These are phyloP conservation scores for Trichoderma sp. DNA, from an alignment of 2,329 filamentous ascomycete species.

Conservation along the genomic window DNA sequence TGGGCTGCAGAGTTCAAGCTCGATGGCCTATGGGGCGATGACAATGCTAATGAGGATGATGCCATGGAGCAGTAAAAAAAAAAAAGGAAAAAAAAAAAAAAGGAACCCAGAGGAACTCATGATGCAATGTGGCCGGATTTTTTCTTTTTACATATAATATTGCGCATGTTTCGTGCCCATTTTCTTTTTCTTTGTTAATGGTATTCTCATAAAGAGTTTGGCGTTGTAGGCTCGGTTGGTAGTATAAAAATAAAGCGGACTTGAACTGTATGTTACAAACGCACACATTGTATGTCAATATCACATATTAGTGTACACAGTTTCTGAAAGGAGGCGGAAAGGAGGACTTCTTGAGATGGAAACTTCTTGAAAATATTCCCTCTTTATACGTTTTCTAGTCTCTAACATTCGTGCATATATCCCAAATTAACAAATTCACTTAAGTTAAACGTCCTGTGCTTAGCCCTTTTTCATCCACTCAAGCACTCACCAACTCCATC, in stretches of 20 bases:
- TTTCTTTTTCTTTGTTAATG: neutral
- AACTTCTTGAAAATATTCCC: neutral
- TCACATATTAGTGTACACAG: slow-evolving; percentile 25
- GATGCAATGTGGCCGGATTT: slow-evolving; percentile 9
- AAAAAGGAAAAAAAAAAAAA: slow-evolving; percentile 27
- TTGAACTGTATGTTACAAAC: slow-evolving; percentile 27
- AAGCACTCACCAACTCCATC: slow-evolving; percentile 62
- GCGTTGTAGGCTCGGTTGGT: slow-evolving; percentile 38
- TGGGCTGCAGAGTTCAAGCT: slow-evolving; percentile 96
- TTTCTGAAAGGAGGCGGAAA: neutral
- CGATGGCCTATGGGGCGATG: slow-evolving; percentile 86
- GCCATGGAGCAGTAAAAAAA: slow-evolving; percentile 54
- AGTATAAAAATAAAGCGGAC: slow-evolving; percentile 28
- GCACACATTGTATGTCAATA: slow-evolving; percentile 33
- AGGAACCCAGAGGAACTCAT: neutral
- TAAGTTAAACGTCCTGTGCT: neutral
- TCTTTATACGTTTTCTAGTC: neutral
- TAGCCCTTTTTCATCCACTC: neutral
- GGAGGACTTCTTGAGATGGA: neutral
- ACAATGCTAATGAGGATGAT: slow-evolving; percentile 41
- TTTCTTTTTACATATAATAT: neutral
- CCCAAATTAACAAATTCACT: neutral
- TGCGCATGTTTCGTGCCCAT: neutral
- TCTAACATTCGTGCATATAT: slow-evolving; percentile 1
- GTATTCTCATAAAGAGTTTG: slow-evolving; percentile 34